Base-by-base conservation (phyloP, 2,329 filamentous ascomycete species). In the Dactylonectria estremocensis region DNA sequence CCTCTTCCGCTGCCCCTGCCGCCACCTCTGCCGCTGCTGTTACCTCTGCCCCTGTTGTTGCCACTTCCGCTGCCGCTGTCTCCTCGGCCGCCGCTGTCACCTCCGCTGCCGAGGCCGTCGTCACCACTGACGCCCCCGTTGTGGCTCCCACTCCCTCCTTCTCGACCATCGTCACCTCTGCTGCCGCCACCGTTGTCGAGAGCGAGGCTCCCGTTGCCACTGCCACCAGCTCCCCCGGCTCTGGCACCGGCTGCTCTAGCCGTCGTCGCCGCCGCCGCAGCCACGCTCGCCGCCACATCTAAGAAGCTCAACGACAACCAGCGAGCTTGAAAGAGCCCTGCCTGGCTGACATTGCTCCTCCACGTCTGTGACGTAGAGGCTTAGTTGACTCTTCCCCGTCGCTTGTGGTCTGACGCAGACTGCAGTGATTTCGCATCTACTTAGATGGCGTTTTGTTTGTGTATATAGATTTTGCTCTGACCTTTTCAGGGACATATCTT, bases 401-500 rank as follows among this genome's bases (percentile, higher is more conserved):
- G 10, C 13, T 52, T 28, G 35, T n/a, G 20, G 37, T 46, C 20
- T 56, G 61, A 37, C 49, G 49, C 28, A 56, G 35, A 43, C 61
- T 73, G 72, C 50, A 55, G 56, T 59, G 64, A 55, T 64, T 65
- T 60, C 60, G 62, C 71, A 68, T 68, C 69, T 63, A 40, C 55
- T 31, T 59, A 72, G 63, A 74, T 68, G 64, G 57, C 55, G 70
- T 75, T 60, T 72, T 74, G 69, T 75, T 71, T 73, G 68, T 71
- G 69, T 75, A 75, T 66, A 75, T 75, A 75, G 73, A 75, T 70
- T 68, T 60, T 73, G 73, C 49, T 60, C 64, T 74, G 69, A 16
- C 53, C 59, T 49, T 71, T 71, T 66, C 69, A 64, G 73, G 46
- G 61, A 69, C 70, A 56, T 74, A 71, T 74, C 64, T 18, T 58